phyloP scores from a whole-genome alignment of 345 rosid genomes.

The Iberis pinnata region DNA sequence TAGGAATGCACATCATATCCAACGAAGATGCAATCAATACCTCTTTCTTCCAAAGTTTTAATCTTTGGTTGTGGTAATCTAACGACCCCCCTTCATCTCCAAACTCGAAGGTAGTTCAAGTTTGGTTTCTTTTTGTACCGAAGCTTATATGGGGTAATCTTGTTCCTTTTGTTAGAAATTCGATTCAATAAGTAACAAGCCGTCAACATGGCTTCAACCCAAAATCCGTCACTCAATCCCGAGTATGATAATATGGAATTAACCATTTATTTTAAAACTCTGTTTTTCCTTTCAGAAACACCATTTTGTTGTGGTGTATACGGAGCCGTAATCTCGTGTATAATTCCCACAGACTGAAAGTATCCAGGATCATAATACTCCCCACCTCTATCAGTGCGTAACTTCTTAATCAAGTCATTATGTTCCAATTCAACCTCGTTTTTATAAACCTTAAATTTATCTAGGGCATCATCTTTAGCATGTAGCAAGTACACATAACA shows the following conservation, averaged over 20 bases:
- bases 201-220: constrained; percentile 2
- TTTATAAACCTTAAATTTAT: not conserved
- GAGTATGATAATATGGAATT: constrained; percentile 1
- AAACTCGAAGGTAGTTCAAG: constrained; percentile 4
- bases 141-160: not conserved
- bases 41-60: not conserved
- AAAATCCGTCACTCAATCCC: constrained; percentile 1
- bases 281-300: constrained; percentile 1
- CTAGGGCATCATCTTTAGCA: not conserved
- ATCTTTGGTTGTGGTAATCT: constrained; percentile 6
- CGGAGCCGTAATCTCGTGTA: constrained; percentile 8
- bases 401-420: not conserved
- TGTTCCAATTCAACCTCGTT: not conserved
- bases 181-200: constrained; percentile 1
- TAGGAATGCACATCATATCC: not conserved
- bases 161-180: not conserved
- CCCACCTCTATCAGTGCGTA: not conserved
- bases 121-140: constrained; percentile 8
- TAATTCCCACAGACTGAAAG: not conserved
- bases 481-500: not conserved
- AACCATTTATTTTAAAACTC: constrained; percentile 7
- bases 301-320: constrained; percentile 15
- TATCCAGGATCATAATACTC: not conserved
- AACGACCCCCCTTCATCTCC: not conserved
- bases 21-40: constrained; percentile 3